Percentiles rank a stretch among this genome's conserved stretches.
Evolutionary conservation across 2,329 filamentous ascomycete genomes (phyloP).

Genomic region (Rutstroemia sydowiana): DNA sequence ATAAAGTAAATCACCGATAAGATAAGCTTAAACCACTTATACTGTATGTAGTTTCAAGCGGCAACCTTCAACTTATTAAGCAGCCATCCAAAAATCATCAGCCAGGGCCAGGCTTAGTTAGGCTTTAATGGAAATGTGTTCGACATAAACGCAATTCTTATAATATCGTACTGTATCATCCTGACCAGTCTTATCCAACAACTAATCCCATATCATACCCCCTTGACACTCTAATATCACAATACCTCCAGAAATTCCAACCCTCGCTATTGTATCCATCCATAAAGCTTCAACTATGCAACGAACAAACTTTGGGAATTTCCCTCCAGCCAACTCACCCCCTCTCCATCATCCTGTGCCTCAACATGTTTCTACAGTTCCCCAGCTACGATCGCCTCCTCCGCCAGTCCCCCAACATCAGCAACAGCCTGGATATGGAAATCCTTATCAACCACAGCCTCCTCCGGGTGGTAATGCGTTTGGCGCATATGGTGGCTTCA

Average conservation of each 20-base stretch:
- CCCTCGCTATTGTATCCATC: not conserved
- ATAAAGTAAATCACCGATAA: conserved; percentile 10
- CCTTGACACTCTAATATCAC: not conserved
- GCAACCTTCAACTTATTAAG: not conserved
- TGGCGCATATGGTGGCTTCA: conserved; percentile 81
- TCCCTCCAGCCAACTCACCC: conserved; percentile 64
- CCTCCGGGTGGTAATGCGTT: conserved; percentile 44
- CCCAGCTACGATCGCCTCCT: conserved; percentile 89
- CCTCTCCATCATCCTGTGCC: conserved; percentile 95
- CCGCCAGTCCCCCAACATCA: conserved; percentile 66
- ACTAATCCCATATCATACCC: not conserved
- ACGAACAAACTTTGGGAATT: conserved; percentile 71
- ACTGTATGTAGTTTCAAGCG: too few species aligned
- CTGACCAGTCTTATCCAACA: not conserved
- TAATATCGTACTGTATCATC: too few species aligned
- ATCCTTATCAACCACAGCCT: conserved; percentile 62
- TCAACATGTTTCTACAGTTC: conserved; percentile 96
- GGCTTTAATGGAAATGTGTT: conserved; percentile 17
- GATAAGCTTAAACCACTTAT: conserved; percentile 11
- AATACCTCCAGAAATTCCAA: not conserved
- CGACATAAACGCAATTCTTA: conserved; percentile 5
- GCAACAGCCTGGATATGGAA: conserved; percentile 58
- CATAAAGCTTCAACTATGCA: conserved; percentile 56
- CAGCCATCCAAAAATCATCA: conserved; percentile 1
- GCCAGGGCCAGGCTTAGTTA: not conserved